Evolutionary conservation across 2,329 filamentous ascomycete species (phyloP).

Genomic region (Beauveria sp.): DNA sequence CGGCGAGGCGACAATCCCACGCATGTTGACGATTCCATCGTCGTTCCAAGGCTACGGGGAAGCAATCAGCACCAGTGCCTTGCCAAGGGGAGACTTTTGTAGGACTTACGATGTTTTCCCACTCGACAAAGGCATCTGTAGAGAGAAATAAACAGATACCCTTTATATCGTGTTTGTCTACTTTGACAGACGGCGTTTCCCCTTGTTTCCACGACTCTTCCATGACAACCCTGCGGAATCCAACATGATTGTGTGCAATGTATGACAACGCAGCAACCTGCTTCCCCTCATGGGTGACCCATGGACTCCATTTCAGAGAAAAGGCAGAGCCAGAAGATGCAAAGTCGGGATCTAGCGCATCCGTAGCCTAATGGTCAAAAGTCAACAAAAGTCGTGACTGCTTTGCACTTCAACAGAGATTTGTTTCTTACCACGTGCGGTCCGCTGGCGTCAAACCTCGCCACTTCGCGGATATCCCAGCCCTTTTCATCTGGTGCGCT

Average conservation of each 20-base stretch:
- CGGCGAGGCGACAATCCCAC: conserved; percentile 49
- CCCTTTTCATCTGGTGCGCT: conserved; percentile 22
- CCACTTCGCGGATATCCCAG: conserved; percentile 46
- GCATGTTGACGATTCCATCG: conserved; percentile 31
- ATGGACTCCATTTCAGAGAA: conserved; percentile 48
- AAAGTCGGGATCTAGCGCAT: conserved; percentile 39
- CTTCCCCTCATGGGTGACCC: conserved; percentile 30
- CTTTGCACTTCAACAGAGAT: background rate
- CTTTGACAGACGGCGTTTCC: conserved; percentile 27
- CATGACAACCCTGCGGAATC: conserved; percentile 45
- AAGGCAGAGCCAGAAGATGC: conserved; percentile 41
- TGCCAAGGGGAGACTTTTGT: background rate
- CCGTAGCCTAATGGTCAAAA: conserved; percentile 17
- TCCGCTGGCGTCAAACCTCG: conserved; percentile 39
- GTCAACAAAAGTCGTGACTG: background rate
- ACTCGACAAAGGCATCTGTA: conserved; percentile 47
- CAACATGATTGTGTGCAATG: conserved; percentile 43
- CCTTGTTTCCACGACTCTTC: conserved; percentile 26
- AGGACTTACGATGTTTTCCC: conserved; percentile 41
- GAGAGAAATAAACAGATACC: conserved; percentile 44
- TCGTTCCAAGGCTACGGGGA: conserved; percentile 34
- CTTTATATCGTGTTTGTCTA: conserved; percentile 34
- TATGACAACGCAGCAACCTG: conserved; percentile 42
- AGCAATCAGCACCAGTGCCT: conserved; percentile 13
- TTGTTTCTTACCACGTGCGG: conserved; percentile 29